Conservation (phyloP, 1,139 yeast genomes). For the Yamadazyma diddensiae region DNA sequence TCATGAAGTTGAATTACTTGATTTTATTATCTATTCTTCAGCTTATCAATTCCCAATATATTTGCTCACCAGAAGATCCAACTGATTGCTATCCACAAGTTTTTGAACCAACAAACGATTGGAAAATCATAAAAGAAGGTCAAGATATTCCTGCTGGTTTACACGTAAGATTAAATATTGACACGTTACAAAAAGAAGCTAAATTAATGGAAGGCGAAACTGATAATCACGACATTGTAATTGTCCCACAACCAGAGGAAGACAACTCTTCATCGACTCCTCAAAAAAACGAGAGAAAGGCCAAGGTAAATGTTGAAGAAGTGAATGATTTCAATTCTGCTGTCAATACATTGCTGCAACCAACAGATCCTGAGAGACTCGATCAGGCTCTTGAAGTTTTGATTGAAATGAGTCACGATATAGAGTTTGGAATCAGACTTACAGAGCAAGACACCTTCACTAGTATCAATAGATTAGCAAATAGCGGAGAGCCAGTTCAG, state of each 20-base stretch:
- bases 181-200: slow-evolving; percentile 68
- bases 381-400: slow-evolving; percentile 42
- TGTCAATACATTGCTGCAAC: slow-evolving; percentile 25
- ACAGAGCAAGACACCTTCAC: slow-evolving; percentile 13
- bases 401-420: slow-evolving; percentile 62
- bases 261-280: background rate
- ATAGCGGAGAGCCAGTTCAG: slow-evolving; percentile 17
- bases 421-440: slow-evolving; percentile 54
- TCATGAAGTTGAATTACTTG: background rate
- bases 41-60: slow-evolving; percentile 13
- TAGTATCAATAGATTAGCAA: slow-evolving; percentile 9
- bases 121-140: slow-evolving; percentile 67
- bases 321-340: slow-evolving; percentile 28
- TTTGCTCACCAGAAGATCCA: slow-evolving; percentile 47
- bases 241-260: slow-evolving; percentile 7
- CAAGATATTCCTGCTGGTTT: slow-evolving; percentile 77
- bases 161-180: slow-evolving; percentile 69
- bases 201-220: slow-evolving; percentile 40
- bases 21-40: background rate
- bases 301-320: slow-evolving; percentile 15
- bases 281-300: slow-evolving; percentile 6
- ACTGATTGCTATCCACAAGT: slow-evolving; percentile 60
- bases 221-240: slow-evolving; percentile 15
- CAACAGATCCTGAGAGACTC: slow-evolving; percentile 8
- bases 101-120: slow-evolving; percentile 60